A percentile compares a stretch with the other conserved stretches of the same genome.
Evolutionary conservation across 148 eudicot genomes (phyloP).

Genomic region (Chenopodium quinoa): DNA sequence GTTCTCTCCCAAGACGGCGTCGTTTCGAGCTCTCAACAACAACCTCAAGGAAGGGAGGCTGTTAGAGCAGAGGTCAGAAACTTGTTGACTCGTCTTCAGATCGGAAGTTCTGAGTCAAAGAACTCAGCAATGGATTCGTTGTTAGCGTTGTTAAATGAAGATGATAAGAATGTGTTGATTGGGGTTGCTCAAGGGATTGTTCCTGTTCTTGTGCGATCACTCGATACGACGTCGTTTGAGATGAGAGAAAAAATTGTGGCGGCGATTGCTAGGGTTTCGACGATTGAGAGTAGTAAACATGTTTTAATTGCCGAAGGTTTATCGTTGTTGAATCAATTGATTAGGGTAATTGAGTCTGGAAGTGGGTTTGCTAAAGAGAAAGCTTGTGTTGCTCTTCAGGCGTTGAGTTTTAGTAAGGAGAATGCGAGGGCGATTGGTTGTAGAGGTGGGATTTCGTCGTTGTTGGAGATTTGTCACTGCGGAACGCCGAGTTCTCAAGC

Average conservation of each 20-base stretch:
- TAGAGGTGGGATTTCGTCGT: constrained; percentile 74
- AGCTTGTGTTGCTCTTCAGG: constrained; percentile 58
- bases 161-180: constrained; percentile 67
- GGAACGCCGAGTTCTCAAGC: constrained; percentile 84
- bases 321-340: constrained; percentile 51
- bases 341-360: constrained; percentile 71
- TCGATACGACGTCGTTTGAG: constrained; percentile 61
- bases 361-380: constrained; percentile 66
- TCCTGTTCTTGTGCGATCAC: constrained; percentile 61
- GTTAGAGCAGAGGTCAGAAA: constrained; percentile 46
- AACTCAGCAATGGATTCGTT: constrained; percentile 52
- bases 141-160: constrained; percentile 43
- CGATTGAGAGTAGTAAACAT: constrained; percentile 54
- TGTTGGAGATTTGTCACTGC: constrained; percentile 64
- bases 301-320: constrained; percentile 67
- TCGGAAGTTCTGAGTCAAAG: constrained; percentile 54
- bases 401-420: constrained; percentile 52
- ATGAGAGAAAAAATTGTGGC: constrained; percentile 65
- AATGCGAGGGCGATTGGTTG: constrained; percentile 83
- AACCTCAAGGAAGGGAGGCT: constrained; percentile 32
- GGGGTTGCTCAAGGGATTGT: constrained; percentile 80
- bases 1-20: constrained; percentile 24
- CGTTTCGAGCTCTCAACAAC: not conserved
- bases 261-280: constrained; percentile 63
- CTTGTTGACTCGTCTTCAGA: constrained; percentile 69